Evolutionary conservation across 1,284 basidiomycete species (phyloP), one percentile per base, ranked within the genome.

Genomic region (Marasmius tenuissimus): DNA sequence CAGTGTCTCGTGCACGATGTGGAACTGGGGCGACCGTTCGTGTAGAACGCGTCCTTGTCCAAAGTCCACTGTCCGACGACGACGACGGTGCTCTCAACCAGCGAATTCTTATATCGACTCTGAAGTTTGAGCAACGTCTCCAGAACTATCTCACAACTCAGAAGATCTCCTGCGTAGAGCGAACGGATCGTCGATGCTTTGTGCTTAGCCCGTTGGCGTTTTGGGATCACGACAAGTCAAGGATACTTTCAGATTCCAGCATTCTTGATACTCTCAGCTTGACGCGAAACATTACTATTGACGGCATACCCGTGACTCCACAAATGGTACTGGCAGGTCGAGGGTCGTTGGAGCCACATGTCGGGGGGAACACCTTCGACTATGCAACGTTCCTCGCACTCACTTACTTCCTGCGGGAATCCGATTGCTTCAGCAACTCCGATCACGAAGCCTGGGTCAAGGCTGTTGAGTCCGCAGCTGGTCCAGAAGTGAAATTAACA

Each of bases 321-420:
- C 79, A 84, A 57, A 92, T 93, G 89, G 88, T 92, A 37, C 73
- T 92, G 53, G 88, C 89, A n/a, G 85, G 88, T 20, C 81, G 88
- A 58, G 84, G 83, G 42, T 80, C 78, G 20, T 77, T 79, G 61
- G 85, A 88, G 55, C 79, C 79, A 51, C 76, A 81, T 59, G 75
- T 77, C 48, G 68, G 71, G n/a, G 70, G 72, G 38, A 70, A 72
- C 12, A 76, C 78, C 57, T 79, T 88, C 61, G 86, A 90, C 67
- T 86, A 82, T 55, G 88, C 90, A 48, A 82, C 79, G 56, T 91
- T 86, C 69, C 81, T 94, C 20, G 89, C 87, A 11, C 78, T 93
- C 61, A 92, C 90, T 0, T 93, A 91, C 70, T 87, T 91, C 73
- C 91, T 94, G 70, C 85, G 83, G 6, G 88, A 91, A 66, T 83